Conservation (phyloP, 495 filamentous ascomycete species). For the Mycothermus thermophilus region DNA sequence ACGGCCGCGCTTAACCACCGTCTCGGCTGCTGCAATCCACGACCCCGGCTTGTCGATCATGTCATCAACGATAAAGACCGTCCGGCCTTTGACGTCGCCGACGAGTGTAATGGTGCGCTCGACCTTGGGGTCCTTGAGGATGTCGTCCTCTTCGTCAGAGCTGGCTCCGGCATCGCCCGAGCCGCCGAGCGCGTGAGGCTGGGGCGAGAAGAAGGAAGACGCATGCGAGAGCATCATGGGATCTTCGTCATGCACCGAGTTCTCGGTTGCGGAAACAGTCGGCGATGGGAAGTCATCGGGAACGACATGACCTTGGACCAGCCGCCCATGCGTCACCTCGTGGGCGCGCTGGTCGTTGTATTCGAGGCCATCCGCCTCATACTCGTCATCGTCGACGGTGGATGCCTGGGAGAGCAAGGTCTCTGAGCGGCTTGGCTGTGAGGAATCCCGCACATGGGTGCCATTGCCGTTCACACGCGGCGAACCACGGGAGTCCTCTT, state of each 20-base stretch:
- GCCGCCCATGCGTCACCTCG: constrained; percentile 80
- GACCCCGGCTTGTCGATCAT: constrained; percentile 97
- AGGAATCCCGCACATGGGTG: constrained; percentile 14
- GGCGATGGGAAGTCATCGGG: constrained; percentile 84
- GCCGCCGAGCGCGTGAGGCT: constrained; percentile 60
- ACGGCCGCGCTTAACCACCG: constrained; percentile 79
- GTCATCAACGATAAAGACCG: constrained; percentile 92
- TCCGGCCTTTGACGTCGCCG: constrained; percentile 72
- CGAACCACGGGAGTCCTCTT: constrained; percentile 26
- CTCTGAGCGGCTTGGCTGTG: constrained; percentile 14
- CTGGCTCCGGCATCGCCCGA: constrained; percentile 63
- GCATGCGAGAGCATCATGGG: constrained; percentile 43
- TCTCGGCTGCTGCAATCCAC: constrained; percentile 98
- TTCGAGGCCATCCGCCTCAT: constrained; percentile 40
- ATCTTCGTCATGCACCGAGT: constrained; percentile 42
- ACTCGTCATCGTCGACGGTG: constrained; percentile 31
- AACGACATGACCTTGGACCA: constrained; percentile 94
- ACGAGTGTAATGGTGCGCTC: constrained; percentile 95
- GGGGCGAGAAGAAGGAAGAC: constrained; percentile 41
- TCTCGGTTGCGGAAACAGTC: constrained; percentile 44
- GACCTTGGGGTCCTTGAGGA: constrained; percentile 52
- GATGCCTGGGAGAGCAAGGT: constrained; percentile 24
- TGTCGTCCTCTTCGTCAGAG: constrained; percentile 82
- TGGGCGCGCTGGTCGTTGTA: constrained; percentile 77
- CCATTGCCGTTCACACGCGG: constrained; percentile 22